phyloP scores from a whole-genome alignment of 1,284 basidiomycete genomes.

The Vanrija pseudolonga region DNA sequence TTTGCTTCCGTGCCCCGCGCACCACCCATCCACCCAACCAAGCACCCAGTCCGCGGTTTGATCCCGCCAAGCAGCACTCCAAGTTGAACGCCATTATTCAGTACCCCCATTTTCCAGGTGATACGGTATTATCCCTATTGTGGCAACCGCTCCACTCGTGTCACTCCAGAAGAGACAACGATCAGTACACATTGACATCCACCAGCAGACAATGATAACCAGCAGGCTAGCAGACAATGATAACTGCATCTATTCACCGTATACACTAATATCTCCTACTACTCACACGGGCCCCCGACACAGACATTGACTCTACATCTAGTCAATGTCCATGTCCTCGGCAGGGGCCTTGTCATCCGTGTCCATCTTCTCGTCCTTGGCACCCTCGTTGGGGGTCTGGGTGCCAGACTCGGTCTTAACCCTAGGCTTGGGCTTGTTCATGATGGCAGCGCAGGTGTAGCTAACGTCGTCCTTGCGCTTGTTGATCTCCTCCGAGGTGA shows the following conservation, averaged over 20 bases:
- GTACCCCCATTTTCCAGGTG: no score
- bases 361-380: conserved; percentile 63
- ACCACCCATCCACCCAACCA: no score
- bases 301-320: conserved; percentile 12
- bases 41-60: no score
- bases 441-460: conserved; percentile 75
- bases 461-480: conserved; percentile 86
- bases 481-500: conserved; percentile 72
- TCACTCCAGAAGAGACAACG: no score
- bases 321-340: conserved; percentile 48
- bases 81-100: no score
- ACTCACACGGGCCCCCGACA: no score
- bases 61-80: no score
- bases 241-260: neutral
- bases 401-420: conserved; percentile 56
- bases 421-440: conserved; percentile 85
- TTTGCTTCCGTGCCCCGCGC: no score
- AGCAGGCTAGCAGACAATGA: neutral
- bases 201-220: neutral
- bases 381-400: conserved; percentile 55
- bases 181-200: no score
- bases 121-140: no score
- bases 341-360: conserved; percentile 30
- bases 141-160: no score
- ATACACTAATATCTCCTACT: neutral